Percentiles rank a stretch among this genome's conserved stretches.
These are phyloP conservation scores for Spatholobus suberectus DNA, from an alignment of 306 rosid species.

Conservation along the genomic window DNA sequence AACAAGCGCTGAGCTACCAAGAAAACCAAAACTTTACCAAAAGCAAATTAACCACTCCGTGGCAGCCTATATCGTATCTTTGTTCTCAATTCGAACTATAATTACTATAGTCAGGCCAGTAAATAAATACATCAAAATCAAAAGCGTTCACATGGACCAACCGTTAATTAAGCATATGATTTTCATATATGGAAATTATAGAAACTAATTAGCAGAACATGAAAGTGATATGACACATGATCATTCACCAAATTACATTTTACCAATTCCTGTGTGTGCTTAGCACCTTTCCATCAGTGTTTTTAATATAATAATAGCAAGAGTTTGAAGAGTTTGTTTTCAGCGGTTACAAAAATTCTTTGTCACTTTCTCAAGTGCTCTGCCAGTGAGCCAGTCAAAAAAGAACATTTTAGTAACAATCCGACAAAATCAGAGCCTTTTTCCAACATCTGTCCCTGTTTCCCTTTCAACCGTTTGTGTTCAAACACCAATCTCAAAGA, in stretches of 20 bases:
- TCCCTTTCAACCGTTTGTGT: constrained; percentile 66
- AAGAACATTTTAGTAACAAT: constrained; percentile 64
- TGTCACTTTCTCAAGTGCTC: constrained; percentile 51
- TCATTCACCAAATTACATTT: constrained; percentile 1
- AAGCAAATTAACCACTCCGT: background rate
- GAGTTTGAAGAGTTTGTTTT: constrained; percentile 51
- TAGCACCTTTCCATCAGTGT: background rate
- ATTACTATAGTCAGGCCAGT: background rate
- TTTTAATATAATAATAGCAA: constrained; percentile 15
- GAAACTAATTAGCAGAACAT: background rate
- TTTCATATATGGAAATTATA: background rate
- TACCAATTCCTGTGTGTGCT: background rate
- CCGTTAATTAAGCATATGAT: background rate
- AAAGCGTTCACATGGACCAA: background rate
- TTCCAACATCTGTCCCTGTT: constrained; percentile 79
- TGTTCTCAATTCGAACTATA: background rate
- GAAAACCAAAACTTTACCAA: constrained; percentile 6
- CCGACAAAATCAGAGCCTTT: constrained; percentile 89
- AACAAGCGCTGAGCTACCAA: constrained; percentile 5
- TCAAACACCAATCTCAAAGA: constrained; percentile 60
- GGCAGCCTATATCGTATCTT: background rate
- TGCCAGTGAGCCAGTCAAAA: constrained; percentile 64
- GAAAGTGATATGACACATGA: background rate
- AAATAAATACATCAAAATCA: constrained; percentile 9
- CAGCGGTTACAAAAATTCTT: constrained; percentile 62